A percentile compares a stretch with the other conserved stretches of the same genome.
These are phyloP conservation scores for Musa balbisiana DNA, from an alignment of 202 grass and related monocot species.

Conservation along the genomic window DNA sequence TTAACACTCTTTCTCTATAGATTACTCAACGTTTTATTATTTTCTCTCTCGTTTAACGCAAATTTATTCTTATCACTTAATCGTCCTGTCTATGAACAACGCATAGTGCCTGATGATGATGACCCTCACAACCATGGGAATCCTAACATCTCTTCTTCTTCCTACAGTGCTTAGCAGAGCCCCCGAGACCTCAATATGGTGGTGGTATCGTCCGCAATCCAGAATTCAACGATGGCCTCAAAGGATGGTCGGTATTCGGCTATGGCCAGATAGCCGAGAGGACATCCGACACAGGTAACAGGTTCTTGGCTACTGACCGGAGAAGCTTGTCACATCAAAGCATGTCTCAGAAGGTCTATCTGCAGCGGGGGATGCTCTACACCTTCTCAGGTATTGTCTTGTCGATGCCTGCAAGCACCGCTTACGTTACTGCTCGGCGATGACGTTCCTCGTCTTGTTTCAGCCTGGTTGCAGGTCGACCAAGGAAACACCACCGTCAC, in stretches of 20 bases:
- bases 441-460: neutral
- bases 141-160: neutral
- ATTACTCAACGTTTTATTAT: no score
- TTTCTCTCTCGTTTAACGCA: no score
- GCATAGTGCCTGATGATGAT: no score
- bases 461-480: conserved; percentile 74
- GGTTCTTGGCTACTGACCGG: conserved; percentile 26
- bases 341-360: conserved; percentile 61
- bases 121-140: neutral
- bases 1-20: no score
- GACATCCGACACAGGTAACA: conserved; percentile 31
- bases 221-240: conserved; percentile 40
- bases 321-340: conserved; percentile 50
- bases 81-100: no score
- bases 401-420: neutral
- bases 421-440: neutral
- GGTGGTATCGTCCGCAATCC: conserved; percentile 65
- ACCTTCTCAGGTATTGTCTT: conserved; percentile 40
- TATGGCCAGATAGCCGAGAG: conserved; percentile 20
- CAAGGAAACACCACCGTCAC: conserved; percentile 36
- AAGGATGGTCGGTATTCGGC: conserved; percentile 47
- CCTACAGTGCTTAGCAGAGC: conserved; percentile 59
- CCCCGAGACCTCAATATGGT: conserved; percentile 44
- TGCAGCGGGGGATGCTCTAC: conserved; percentile 59
- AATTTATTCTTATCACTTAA: no score